phyloP scores from a whole-genome alignment of 2,329 filamentous ascomycete species.

The Fusarium multiceps region DNA sequence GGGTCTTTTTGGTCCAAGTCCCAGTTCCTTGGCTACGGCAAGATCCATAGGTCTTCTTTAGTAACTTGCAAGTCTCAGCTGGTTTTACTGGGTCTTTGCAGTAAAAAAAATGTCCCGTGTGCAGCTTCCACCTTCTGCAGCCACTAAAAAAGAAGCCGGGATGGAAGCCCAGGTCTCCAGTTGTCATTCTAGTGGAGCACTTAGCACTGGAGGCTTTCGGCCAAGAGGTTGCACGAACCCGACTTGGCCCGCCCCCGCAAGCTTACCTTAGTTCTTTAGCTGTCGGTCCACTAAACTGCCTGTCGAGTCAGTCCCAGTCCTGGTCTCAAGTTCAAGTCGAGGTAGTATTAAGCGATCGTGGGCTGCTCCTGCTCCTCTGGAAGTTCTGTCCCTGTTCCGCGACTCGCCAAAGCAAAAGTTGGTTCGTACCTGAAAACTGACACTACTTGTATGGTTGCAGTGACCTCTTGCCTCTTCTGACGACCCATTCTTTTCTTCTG shows the following conservation, averaged over 20 bases:
- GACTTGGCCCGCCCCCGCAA: slow-evolving; percentile 47
- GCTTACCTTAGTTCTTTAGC: slow-evolving; percentile 26
- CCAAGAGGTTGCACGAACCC: slow-evolving; percentile 29
- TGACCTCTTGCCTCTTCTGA: not conserved
- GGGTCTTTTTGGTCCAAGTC: not conserved
- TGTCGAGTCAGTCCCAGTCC: slow-evolving; percentile 44
- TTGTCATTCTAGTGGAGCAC: slow-evolving; percentile 3
- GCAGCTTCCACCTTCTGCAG: not conserved
- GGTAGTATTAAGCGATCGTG: slow-evolving; percentile 44
- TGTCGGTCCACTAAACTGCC: slow-evolving; percentile 33
- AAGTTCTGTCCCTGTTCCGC: slow-evolving; percentile 9
- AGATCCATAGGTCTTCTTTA: not conserved
- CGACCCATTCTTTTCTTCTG: slow-evolving; percentile 32
- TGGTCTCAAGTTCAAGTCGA: not conserved
- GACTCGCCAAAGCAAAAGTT: slow-evolving; percentile 8
- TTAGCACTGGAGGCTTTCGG: not conserved
- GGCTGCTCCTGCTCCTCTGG: slow-evolving; percentile 18
- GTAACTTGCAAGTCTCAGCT: not conserved
- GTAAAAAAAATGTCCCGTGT: slow-evolving; percentile 2
- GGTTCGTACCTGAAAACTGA: not conserved
- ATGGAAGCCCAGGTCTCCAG: slow-evolving; percentile 16
- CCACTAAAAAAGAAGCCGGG: slow-evolving; percentile 20
- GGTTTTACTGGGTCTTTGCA: not conserved
- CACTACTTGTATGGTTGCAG: not conserved
- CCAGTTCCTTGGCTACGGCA: not conserved